Evolutionary conservation across 1,139 yeast genomes (phyloP).

Genomic region (Suhomyces maxii): DNA sequence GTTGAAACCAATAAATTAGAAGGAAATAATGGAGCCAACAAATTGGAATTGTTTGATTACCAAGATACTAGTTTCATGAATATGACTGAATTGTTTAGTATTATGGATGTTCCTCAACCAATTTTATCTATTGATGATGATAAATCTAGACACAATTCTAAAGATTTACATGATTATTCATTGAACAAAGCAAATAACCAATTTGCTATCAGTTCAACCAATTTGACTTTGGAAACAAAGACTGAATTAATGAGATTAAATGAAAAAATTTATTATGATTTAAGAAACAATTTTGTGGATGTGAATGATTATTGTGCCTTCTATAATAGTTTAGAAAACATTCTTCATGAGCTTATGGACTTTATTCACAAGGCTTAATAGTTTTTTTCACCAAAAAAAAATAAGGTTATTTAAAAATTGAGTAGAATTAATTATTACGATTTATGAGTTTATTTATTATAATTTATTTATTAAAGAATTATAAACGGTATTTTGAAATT

Average conservation of each 20-base stretch:
- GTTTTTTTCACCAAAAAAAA: no score
- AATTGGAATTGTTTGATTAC: conserved; percentile 41
- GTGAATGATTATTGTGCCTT: conserved; percentile 49
- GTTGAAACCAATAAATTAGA: conserved; percentile 20
- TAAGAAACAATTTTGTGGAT: conserved; percentile 46
- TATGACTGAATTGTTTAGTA: conserved; percentile 42
- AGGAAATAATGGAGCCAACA: conserved; percentile 10
- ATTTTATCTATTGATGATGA: conserved; percentile 12
- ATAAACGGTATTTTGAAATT: background rate
- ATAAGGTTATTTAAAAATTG: no score
- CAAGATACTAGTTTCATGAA: conserved; percentile 42
- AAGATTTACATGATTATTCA: background rate
- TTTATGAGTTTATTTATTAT: background rate
- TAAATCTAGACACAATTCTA: background rate
- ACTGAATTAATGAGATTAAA: conserved; percentile 35
- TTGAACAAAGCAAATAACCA: conserved; percentile 6
- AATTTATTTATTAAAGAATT: no score
- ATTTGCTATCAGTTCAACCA: conserved; percentile 11
- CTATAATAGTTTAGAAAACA: conserved; percentile 43
- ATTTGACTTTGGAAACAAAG: conserved; percentile 13
- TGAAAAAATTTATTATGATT: conserved; percentile 43
- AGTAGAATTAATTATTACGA: background rate
- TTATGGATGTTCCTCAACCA: conserved; percentile 49
- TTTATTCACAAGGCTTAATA: conserved; percentile 22
- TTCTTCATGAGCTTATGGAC: conserved; percentile 42